phyloP scores from a whole-genome alignment of 306 rosid species.

The Fragaria iinumae region DNA sequence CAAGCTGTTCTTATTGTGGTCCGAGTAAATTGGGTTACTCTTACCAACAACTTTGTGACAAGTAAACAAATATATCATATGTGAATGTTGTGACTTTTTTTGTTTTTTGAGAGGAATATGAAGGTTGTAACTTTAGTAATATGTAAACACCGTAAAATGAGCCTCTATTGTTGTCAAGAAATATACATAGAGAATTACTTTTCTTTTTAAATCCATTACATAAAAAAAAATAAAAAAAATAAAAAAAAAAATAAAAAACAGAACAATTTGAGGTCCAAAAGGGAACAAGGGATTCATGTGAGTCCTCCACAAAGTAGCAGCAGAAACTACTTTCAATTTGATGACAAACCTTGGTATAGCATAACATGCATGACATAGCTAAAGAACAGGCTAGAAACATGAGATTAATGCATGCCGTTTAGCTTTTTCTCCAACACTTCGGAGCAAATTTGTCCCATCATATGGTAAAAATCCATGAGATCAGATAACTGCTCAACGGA shows the following conservation, averaged over 20 bases:
- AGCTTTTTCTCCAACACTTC: constrained; percentile 66
- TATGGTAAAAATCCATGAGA: constrained; percentile 73
- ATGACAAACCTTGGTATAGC: not conserved
- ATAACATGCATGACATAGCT: not conserved
- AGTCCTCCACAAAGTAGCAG: not conserved
- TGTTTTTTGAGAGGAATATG: too few species aligned
- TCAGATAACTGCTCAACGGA: constrained; percentile 68
- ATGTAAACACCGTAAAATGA: too few species aligned
- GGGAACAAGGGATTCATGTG: constrained; percentile 22
- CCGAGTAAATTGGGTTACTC: too few species aligned
- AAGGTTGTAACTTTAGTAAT: too few species aligned
- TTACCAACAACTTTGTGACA: too few species aligned
- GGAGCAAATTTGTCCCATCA: constrained; percentile 77
- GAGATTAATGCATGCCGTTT: constrained; percentile 19
- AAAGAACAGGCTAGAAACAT: not conserved
- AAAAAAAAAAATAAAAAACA: too few species aligned
- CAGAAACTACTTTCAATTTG: not conserved
- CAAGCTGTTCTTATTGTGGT: too few species aligned
- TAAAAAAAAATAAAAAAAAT: too few species aligned
- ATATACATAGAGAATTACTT: not conserved
- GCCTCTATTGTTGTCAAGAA: too few species aligned
- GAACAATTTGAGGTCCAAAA: not conserved
- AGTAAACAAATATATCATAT: too few species aligned
- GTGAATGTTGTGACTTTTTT: too few species aligned
- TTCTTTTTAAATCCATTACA: not conserved